Percentiles rank a stretch among this genome's conserved stretches.
phyloP scores from a whole-genome alignment of 1,284 basidiomycete species.

The Microbotryum silenes-acaulis region DNA sequence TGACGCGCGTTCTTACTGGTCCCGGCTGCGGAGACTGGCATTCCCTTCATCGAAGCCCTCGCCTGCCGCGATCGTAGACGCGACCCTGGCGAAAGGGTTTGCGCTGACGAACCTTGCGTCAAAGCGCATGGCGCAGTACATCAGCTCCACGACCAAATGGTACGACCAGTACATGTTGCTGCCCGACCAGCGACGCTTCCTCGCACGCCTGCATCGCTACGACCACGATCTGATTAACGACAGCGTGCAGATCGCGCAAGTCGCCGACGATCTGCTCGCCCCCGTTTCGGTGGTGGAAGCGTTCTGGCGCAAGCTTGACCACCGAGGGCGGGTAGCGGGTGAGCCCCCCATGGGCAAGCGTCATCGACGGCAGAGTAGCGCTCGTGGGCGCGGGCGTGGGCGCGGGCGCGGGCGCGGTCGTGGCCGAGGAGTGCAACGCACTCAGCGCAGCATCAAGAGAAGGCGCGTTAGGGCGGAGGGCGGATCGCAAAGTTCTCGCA shows the following conservation, averaged over 20 bases:
- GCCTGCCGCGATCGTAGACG: too few relatives aligned
- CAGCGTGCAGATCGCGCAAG: constrained; percentile 14
- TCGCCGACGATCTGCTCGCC: constrained; percentile 50
- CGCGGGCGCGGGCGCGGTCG: too few relatives aligned
- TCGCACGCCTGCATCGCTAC: constrained; percentile 2
- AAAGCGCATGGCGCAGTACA: not conserved
- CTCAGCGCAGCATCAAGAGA: not conserved
- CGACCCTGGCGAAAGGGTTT: too few relatives aligned
- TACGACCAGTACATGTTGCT: constrained; percentile 22
- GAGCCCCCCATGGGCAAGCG: not conserved
- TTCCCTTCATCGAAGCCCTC: too few relatives aligned
- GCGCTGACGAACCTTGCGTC: too few relatives aligned
- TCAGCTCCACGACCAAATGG: constrained; percentile 12
- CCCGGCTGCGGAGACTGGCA: too few relatives aligned
- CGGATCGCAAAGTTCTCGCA: not conserved
- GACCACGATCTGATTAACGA: not conserved
- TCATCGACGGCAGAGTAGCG: too few relatives aligned
- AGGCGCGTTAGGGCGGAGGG: not conserved
- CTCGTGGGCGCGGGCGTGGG: too few relatives aligned
- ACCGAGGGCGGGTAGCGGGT: constrained; percentile 12
- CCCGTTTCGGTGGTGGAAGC: constrained; percentile 47
- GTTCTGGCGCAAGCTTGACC: constrained; percentile 44
- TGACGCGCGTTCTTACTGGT: too few relatives aligned
- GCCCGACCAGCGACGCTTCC: constrained; percentile 14
- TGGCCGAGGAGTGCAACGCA: too few relatives aligned